Base-by-base conservation (phyloP, 805 yeast genomes). In the Kockiozyma suomiensis region DNA sequence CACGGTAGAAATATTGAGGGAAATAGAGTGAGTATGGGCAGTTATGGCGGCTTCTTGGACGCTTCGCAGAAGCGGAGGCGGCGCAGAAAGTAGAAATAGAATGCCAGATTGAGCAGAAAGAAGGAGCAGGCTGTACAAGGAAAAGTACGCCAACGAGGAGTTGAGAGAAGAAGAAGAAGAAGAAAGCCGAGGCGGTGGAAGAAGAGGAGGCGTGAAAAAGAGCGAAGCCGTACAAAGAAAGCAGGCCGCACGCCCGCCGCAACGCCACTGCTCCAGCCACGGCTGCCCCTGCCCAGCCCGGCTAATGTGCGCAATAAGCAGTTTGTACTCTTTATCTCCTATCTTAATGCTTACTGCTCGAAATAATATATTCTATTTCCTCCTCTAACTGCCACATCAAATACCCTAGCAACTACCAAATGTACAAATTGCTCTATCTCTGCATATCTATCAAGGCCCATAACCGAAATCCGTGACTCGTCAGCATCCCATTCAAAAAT, bases 1-100 rank as follows among this genome's bases (percentile, higher is more conserved):
- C n/a, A n/a, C n/a, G n/a, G n/a, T n/a, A n/a, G n/a, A n/a, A n/a
- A n/a, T n/a, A n/a, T n/a, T n/a, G 35, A 30, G 45, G 33, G 33
- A 30, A 13, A 15, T 30, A 28, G 48, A 33, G 25, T 37, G 25
- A 28, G 49, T 15, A 17, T 12, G 33, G 26, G 35, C 33, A 68
- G 53, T 69, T 69, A 69, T 61, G 72, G 72, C 58, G 72, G 72
- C 56, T 68, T 68, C 67, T 67, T 61, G 55, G 66, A 49, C 41
- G 63, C 69, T 51, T 64, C 54, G 67, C 54, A 52, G 68, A 67
- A 58, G 68, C 72, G 68, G 56, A 66, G 62, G 41, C 61, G 61
- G 59, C 60, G 59, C 32, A 46, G 52, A 32, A 37, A 43, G 30
- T 17, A 41, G 37, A 35, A 48, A 12, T 46, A 51, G 48, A 40